Percentiles rank a stretch among this genome's conserved stretches.
These are phyloP conservation scores for Candida peoriensis DNA, from an alignment of 805 yeast genomes.

Conservation along the genomic window DNA sequence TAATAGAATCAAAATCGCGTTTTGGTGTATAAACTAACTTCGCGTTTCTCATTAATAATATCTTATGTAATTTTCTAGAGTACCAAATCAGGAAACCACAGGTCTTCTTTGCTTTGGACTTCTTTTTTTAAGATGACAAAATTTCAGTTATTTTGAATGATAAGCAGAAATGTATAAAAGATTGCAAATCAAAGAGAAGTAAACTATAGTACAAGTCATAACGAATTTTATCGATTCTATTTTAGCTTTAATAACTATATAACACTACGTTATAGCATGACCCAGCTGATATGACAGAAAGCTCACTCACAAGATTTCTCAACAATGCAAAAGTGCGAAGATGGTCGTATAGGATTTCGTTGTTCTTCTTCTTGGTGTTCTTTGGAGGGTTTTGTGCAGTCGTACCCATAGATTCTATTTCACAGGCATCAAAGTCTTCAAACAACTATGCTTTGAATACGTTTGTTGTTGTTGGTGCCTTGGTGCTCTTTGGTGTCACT, in stretches of 20 bases:
- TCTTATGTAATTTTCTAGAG: no score
- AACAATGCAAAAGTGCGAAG: conserved; percentile 14
- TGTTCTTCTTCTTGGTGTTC: conserved; percentile 33
- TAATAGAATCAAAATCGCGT: no score
- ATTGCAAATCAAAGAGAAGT: no score
- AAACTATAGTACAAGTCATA: neutral
- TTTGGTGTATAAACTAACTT: no score
- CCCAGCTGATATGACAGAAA: neutral
- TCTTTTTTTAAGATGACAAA: no score
- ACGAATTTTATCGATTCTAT: neutral
- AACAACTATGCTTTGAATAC: conserved; percentile 69
- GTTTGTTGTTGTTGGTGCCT: conserved; percentile 70
- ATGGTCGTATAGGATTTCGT: conserved; percentile 44
- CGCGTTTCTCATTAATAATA: no score
- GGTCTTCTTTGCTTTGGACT: no score
- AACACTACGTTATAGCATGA: neutral
- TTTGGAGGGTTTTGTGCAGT: conserved; percentile 60
- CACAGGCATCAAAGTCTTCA: conserved; percentile 50
- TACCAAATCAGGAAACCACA: no score
- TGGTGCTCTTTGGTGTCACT: conserved; percentile 53
- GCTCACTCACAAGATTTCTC: conserved; percentile 1
- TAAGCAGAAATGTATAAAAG: no score
- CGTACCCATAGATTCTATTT: conserved; percentile 76
- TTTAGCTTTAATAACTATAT: conserved; percentile 6
- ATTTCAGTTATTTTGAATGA: no score